A percentile compares a stretch with the other conserved stretches of the same genome.
These are phyloP conservation scores for Xylaria sp. DNA, from an alignment of 2,329 filamentous ascomycete genomes.

Conservation along the genomic window DNA sequence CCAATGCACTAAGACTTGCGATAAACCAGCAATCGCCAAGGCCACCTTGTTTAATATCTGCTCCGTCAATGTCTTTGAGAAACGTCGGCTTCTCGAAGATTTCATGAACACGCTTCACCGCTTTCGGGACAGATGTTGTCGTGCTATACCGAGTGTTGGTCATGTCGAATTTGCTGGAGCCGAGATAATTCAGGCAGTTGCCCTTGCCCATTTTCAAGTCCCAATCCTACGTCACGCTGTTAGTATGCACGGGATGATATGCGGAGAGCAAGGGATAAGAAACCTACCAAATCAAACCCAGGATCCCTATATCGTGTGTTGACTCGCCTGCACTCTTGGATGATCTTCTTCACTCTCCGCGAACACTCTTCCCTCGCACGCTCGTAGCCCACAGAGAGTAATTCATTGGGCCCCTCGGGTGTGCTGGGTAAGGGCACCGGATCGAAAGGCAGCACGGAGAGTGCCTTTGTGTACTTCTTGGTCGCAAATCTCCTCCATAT, in stretches of 20 bases:
- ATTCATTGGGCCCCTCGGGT: conserved; percentile 66
- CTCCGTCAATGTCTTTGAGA: conserved; percentile 70
- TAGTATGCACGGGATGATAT: conserved; percentile 44
- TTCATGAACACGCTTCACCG: conserved; percentile 79
- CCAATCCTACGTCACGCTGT: conserved; percentile 61
- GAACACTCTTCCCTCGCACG: conserved; percentile 72
- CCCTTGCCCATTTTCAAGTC: conserved; percentile 74
- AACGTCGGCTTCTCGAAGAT: conserved; percentile 81
- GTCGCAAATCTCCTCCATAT: conserved; percentile 72
- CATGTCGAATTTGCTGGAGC: conserved; percentile 63
- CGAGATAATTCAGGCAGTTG: conserved; percentile 64
- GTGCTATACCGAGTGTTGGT: conserved; percentile 56
- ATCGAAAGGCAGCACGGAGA: conserved; percentile 72
- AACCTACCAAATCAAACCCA: conserved; percentile 66
- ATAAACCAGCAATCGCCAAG: conserved; percentile 88
- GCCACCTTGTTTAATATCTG: conserved; percentile 80
- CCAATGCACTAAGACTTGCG: conserved; percentile 79
- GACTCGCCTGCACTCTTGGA: conserved; percentile 73
- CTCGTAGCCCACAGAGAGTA: conserved; percentile 69
- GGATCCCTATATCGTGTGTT: conserved; percentile 84
- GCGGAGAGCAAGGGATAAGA: conserved; percentile 50
- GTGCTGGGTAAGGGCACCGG: conserved; percentile 63
- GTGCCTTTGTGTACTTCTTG: conserved; percentile 72
- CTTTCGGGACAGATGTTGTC: conserved; percentile 69
- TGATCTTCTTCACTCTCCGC: conserved; percentile 69